phyloP scores from a whole-genome alignment of 257 asterid genomes.

The Paulownia fortunei region DNA sequence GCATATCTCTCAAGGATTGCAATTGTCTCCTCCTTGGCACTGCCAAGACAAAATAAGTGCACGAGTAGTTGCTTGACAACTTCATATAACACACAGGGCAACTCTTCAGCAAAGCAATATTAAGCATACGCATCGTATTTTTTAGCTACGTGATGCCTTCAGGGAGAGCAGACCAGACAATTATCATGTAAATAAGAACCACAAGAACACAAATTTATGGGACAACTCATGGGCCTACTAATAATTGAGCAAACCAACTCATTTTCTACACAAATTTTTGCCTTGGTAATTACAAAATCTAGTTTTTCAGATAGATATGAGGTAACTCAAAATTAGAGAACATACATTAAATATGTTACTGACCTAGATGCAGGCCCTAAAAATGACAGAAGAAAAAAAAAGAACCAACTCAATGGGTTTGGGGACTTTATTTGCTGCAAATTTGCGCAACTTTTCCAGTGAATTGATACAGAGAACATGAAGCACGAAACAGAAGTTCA shows the following conservation, averaged over 20 bases:
- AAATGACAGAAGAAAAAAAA: background rate
- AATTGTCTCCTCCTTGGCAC: constrained; percentile 74
- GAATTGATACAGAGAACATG: background rate
- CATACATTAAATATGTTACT: too few relatives aligned
- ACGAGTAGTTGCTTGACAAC: background rate
- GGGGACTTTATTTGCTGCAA: background rate
- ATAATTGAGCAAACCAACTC: too few relatives aligned
- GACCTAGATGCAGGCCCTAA: background rate
- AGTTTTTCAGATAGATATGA: too few relatives aligned
- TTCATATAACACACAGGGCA: background rate
- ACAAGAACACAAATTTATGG: too few relatives aligned
- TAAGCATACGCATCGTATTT: too few relatives aligned
- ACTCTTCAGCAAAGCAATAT: background rate
- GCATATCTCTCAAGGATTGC: constrained; percentile 59
- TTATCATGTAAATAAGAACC: background rate
- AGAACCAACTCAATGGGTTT: background rate
- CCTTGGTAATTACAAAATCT: too few relatives aligned
- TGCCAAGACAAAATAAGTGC: constrained; percentile 35
- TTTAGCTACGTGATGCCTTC: too few relatives aligned
- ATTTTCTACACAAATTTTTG: too few relatives aligned
- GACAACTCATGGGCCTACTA: too few relatives aligned
- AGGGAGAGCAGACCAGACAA: background rate
- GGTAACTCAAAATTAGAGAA: too few relatives aligned
- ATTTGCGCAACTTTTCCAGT: background rate
- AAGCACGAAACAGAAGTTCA: background rate